Evolutionary conservation across 345 rosid species (phyloP), one percentile per base, ranked within the genome.

Genomic region (Eucalyptus rudis): DNA sequence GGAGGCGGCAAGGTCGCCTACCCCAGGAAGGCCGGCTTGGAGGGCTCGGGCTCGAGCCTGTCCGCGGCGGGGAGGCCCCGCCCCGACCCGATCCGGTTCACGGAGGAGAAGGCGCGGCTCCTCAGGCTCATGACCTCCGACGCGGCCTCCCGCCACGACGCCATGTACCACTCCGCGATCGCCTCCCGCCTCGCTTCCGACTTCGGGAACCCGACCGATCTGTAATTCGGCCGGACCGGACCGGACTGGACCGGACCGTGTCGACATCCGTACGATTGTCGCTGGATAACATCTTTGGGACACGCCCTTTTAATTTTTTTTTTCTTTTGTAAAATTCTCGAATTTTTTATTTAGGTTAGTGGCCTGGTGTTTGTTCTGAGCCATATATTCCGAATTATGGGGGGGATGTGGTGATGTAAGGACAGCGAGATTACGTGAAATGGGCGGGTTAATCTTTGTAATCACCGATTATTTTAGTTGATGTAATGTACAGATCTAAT

Each of bases 111-210:
- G 90, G 96, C 97, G 25, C 93, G 86, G 91, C 95, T 91, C 90
- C 95, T 95, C 29, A 92, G 96, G 49, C 89, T 92, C 95, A 86
- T 93, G 95, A 95, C 97, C 7, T 87, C 54, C 20, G 91, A 92
- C 3, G 86, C 92, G 7, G 76, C 80, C 9, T 86, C 96, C 31
- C 93, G 91, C 87, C 99, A 95, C 52, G 97, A 96, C 59, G 94
- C 64, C 68, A 97, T 97, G 98, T 96, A 97, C 88, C 97, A 96
- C 90, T 94, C 97, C 31, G 95, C 95, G 43, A 92, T 95, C 89
- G 97, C 97, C 13, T 90, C 96, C 43, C 91, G 97, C 59, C 94
- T 95, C 5, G 96, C 97, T 66, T 89, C 94, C 7, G 93, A 94
- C 80, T 92, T 93, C 90, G 91, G 92, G 76, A 1, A 50, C 66